Conservation (phyloP, 2,329 filamentous ascomycete genomes). For the Paradendryphiella salina region DNA sequence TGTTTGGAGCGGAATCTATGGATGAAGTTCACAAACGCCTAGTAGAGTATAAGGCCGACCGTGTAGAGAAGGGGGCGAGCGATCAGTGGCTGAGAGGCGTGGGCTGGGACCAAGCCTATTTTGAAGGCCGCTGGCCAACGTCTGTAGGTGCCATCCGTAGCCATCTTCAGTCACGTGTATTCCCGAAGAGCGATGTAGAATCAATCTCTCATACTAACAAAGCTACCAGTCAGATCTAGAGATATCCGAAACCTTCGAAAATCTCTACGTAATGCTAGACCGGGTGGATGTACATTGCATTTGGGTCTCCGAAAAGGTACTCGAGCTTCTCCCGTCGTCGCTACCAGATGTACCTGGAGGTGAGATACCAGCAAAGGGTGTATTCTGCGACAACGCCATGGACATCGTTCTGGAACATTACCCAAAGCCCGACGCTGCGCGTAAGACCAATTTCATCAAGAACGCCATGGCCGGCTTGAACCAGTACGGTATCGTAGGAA, state of each 20-base stretch:
- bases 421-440: slow-evolving; percentile 59
- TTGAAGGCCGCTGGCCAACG: slow-evolving; percentile 65
- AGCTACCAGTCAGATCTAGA: slow-evolving; percentile 59
- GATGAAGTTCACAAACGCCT: slow-evolving; percentile 60
- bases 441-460: slow-evolving; percentile 59
- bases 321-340: slow-evolving; percentile 61
- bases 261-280: slow-evolving; percentile 69
- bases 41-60: slow-evolving; percentile 54
- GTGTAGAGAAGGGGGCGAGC: slow-evolving; percentile 57
- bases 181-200: too few species aligned
- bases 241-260: slow-evolving; percentile 56
- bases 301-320: slow-evolving; percentile 68
- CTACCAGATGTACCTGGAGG: slow-evolving; percentile 61
- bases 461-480: slow-evolving; percentile 66
- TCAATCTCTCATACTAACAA: slow-evolving; percentile 1
- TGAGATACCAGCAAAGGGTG: slow-evolving; percentile 67
- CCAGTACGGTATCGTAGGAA: slow-evolving; percentile 66
- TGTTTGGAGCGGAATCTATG: slow-evolving; percentile 63
- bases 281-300: slow-evolving; percentile 71
- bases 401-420: slow-evolving; percentile 61
- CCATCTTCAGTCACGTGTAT: background rate
- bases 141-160: slow-evolving; percentile 53
- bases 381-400: slow-evolving; percentile 76
- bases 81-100: slow-evolving; percentile 67
- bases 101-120: slow-evolving; percentile 70